Evolutionary conservation across 192 early-diverging fungal species (phyloP), one percentile per base, ranked within the genome.

Genomic region (Phlyctochytrium arcticum): DNA sequence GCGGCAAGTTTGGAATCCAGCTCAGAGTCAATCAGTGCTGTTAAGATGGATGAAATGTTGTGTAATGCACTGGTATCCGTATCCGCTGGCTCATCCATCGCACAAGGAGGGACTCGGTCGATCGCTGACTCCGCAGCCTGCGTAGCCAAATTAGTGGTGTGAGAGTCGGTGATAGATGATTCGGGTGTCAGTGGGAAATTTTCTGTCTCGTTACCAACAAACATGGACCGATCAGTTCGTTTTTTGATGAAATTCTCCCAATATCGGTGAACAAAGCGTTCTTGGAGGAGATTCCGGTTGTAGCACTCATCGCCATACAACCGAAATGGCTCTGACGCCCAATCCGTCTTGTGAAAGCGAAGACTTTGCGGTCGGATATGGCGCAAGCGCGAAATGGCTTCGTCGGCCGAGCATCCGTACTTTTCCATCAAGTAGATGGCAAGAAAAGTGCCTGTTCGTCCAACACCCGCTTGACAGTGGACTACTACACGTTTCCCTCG

Each of bases 391-490:
- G 56, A 36, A 35, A 81, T 36, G 30, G 75, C 79, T 27, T 71
- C 66, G 12, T 60, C 15, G 7, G 79, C 60, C 30, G 68, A 62
- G 60, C 70, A 49, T n/a, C 54, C 4, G 63, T 81, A 75, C 64
- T 73, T 77, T 27, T 74, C 58, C 57, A 81, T 71, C 31, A 81
- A 53, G 48, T 71, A 81, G 46, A 78, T 47, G 9, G 74, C 74
- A n/a, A 81, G 68, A 46, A 81, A 74, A 17, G 60, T 63, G 44
- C 79, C 79, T 2, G 79, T 81, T 26, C 79, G 58, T 23, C 79
- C 79, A 26, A 81, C 76, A 30, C 79, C 79, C 6, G 79, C 79
- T 54, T 81, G 79, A 39, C 79, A 81, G 56, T 81, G 79, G 3
- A 81, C 76, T 12, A 68, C 39, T 27, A 81, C 79, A 36, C 63